Evolutionary conservation across 805 yeast species (phyloP).

Genomic region (Pichia scutulata): DNA sequence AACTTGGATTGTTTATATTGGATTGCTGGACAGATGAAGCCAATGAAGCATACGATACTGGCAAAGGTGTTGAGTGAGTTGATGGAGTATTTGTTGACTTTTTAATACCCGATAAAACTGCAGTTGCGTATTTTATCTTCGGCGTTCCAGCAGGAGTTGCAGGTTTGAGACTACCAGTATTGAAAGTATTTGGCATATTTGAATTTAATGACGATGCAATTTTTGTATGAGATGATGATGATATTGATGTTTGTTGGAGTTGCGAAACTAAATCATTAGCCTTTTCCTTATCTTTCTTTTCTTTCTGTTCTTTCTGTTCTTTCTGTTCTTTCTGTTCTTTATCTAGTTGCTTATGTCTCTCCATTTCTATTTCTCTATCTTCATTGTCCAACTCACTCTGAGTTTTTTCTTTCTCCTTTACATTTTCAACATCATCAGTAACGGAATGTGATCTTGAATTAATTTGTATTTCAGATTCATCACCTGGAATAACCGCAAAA

Average conservation of each 20-base stretch:
- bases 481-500: constrained; percentile 20
- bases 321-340: constrained; percentile 1
- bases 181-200: constrained; percentile 4
- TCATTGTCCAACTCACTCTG: background rate
- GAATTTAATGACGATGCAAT: constrained; percentile 6
- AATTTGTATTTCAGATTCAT: constrained; percentile 2
- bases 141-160: constrained; percentile 31
- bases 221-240: background rate
- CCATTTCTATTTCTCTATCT: constrained; percentile 1
- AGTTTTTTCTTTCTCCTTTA: constrained; percentile 1
- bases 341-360: constrained; percentile 1
- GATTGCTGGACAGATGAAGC: constrained; percentile 8
- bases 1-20: background rate
- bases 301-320: constrained; percentile 1
- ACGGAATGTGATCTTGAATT: constrained; percentile 3
- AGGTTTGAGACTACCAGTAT: constrained; percentile 17
- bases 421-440: constrained; percentile 2
- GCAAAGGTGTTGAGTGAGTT: constrained; percentile 6
- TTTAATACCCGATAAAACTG: constrained; percentile 23
- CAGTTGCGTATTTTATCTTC: constrained; percentile 31
- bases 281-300: background rate
- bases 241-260: background rate
- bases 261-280: background rate
- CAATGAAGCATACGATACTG: constrained; percentile 10
- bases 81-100: constrained; percentile 3